These are phyloP conservation scores for Yarrowia sp. DNA, from an alignment of 805 yeast species.

Conservation along the genomic window DNA sequence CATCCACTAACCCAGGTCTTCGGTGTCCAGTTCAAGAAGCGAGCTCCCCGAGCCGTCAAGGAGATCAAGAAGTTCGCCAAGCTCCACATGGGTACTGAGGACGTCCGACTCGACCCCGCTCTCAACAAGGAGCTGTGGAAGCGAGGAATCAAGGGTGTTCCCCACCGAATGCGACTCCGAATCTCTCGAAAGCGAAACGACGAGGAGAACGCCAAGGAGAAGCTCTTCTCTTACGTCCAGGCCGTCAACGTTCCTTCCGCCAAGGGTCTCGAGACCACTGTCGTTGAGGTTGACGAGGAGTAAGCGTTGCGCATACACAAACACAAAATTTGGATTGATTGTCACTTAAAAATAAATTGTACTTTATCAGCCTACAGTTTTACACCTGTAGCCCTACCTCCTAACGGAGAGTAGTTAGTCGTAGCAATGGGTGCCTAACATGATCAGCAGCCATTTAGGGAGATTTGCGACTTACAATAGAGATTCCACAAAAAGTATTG, in stretches of 20 bases:
- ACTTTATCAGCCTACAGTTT: conserved; percentile 36
- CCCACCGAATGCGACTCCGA: conserved; percentile 97
- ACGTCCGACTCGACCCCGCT: conserved; percentile 98
- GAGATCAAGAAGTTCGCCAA: conserved; percentile 98
- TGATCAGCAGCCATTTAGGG: conserved; percentile 29
- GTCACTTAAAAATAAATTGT: conserved; percentile 36
- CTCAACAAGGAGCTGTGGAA: conserved; percentile 98
- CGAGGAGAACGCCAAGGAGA: conserved; percentile 98
- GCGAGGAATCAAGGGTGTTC: conserved; percentile 99
- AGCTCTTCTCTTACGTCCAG: conserved; percentile 97
- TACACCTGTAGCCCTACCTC: conserved; percentile 35
- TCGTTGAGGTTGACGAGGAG: conserved; percentile 82
- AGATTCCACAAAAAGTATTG: too few species aligned
- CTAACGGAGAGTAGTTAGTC: conserved; percentile 28
- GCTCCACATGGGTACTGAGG: conserved; percentile 98
- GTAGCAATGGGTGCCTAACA: conserved; percentile 40
- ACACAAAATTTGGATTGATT: conserved; percentile 15
- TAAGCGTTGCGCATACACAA: conserved; percentile 36
- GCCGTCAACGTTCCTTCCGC: conserved; percentile 92
- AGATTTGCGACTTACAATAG: not conserved
- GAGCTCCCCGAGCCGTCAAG: conserved; percentile 99
- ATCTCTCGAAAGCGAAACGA: conserved; percentile 99
- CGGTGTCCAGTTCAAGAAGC: conserved; percentile 98
- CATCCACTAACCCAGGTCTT: conserved; percentile 63
- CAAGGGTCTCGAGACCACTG: conserved; percentile 98